phyloP scores from a whole-genome alignment of 768 basidiomycete species.

The Trametes meyenii region DNA sequence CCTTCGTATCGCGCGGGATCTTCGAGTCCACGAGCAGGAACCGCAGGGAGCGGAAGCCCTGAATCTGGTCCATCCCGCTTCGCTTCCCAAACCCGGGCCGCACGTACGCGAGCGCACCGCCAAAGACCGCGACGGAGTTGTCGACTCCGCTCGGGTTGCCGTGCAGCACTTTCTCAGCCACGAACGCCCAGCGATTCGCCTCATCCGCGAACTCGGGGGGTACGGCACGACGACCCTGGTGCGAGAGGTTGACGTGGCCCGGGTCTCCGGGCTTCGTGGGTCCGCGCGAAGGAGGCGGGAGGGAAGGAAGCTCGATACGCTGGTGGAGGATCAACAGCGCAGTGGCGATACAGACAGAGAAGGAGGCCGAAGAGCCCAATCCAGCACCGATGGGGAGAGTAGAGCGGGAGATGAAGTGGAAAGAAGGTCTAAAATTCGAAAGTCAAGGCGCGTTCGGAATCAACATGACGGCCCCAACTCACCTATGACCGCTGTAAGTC shows the following conservation, averaged over 20 bases:
- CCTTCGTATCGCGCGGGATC: slow-evolving; percentile 92
- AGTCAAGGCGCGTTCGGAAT: slow-evolving; percentile 4
- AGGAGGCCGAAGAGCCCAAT: slow-evolving; percentile 95
- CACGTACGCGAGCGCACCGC: slow-evolving; percentile 90
- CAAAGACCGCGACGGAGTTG: slow-evolving; percentile 91
- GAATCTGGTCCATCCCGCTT: slow-evolving; percentile 82
- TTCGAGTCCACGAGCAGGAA: slow-evolving; percentile 94
- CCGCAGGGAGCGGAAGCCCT: slow-evolving; percentile 88
- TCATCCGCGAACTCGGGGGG: slow-evolving; percentile 67
- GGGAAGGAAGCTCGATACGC: slow-evolving; percentile 62
- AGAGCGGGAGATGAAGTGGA: slow-evolving; percentile 82
- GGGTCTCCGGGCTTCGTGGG: slow-evolving; percentile 36
- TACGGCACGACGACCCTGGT: slow-evolving; percentile 68
- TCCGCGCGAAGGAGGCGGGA: slow-evolving; percentile 47
- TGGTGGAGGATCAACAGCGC: slow-evolving; percentile 76
- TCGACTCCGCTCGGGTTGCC: slow-evolving; percentile 98
- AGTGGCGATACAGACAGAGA: slow-evolving; percentile 84
- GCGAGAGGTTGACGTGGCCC: slow-evolving; percentile 63
- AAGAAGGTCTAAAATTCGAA: slow-evolving; percentile 57
- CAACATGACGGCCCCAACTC: slow-evolving; percentile 31
- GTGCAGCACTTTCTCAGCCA: slow-evolving; percentile 94
- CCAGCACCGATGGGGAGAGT: slow-evolving; percentile 95
- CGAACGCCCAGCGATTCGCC: slow-evolving; percentile 92
- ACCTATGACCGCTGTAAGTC: slow-evolving; percentile 58
- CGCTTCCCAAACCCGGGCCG: slow-evolving; percentile 76